Evolutionary conservation across 2,329 filamentous ascomycete species (phyloP).

Genomic region (Tolypocladium paradoxum): DNA sequence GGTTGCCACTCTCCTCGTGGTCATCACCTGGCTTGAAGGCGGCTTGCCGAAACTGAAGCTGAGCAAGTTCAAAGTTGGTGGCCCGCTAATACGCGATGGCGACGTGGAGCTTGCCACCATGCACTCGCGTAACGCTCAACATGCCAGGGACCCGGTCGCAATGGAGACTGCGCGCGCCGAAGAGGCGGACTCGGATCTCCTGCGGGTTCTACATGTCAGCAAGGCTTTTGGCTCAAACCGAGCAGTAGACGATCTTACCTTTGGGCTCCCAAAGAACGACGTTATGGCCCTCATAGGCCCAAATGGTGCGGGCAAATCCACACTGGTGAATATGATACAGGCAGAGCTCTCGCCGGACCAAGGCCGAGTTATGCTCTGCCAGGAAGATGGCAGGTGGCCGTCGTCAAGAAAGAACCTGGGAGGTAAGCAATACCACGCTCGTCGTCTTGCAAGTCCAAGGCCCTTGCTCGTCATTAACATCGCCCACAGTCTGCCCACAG

Average conservation of each 20-base stretch:
- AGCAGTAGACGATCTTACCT: slow-evolving; percentile 71
- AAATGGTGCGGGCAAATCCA: slow-evolving; percentile 80
- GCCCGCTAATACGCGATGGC: no score
- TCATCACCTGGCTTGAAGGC: slow-evolving; percentile 68
- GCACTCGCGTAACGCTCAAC: slow-evolving; percentile 16
- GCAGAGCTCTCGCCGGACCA: slow-evolving; percentile 61
- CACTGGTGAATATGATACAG: slow-evolving; percentile 71
- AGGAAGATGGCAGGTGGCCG: slow-evolving; percentile 45
- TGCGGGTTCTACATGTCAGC: slow-evolving; percentile 64
- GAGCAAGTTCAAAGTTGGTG: slow-evolving; percentile 25
- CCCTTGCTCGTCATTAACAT: no score
- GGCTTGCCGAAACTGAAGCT: slow-evolving; percentile 41
- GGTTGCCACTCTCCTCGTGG: slow-evolving; percentile 50
- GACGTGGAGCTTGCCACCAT: no score
- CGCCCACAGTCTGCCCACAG: slow-evolving; percentile 81
- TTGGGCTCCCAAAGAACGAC: slow-evolving; percentile 62
- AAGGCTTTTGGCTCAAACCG: slow-evolving; percentile 62
- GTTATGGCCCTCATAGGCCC: slow-evolving; percentile 76
- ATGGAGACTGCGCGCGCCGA: slow-evolving; percentile 52
- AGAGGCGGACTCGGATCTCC: slow-evolving; percentile 43
- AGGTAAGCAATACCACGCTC: no score
- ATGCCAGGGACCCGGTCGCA: slow-evolving; percentile 16
- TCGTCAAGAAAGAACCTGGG: slow-evolving; percentile 59
- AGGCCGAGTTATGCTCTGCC: slow-evolving; percentile 60
- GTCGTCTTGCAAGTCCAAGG: no score